phyloP scores from a whole-genome alignment of 2,329 filamentous ascomycete species.

The Onygenales sp. region DNA sequence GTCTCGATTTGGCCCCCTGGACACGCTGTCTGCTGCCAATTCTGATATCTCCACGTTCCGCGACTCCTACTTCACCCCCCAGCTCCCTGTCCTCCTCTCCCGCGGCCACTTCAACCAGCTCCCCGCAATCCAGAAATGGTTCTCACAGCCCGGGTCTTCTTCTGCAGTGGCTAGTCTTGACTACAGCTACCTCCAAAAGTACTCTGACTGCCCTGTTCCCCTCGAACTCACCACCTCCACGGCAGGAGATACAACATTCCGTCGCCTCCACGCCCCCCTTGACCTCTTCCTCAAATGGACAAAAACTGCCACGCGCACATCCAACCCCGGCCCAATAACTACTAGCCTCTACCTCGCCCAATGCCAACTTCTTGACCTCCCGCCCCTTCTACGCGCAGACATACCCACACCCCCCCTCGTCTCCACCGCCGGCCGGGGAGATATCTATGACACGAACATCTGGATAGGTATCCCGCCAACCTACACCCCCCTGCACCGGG shows the following conservation, averaged over 20 bases:
- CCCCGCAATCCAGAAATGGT: conserved; percentile 53
- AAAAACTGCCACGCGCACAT: conserved; percentile 15
- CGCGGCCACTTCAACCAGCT: conserved; percentile 33
- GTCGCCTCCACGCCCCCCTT: conserved; percentile 43
- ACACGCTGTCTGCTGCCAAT: conserved; percentile 22
- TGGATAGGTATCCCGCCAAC: conserved; percentile 86
- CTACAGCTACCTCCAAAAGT: conserved; percentile 35
- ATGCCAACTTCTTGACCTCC: conserved; percentile 61
- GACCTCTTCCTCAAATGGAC: conserved; percentile 53
- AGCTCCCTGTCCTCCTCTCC: conserved; percentile 45
- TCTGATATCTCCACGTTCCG: conserved; percentile 39
- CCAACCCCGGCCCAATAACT: conserved; percentile 15
- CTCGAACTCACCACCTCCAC: conserved; percentile 45
- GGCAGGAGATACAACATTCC: conserved; percentile 25
- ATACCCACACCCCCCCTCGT: conserved; percentile 61
- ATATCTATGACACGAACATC: conserved; percentile 77
- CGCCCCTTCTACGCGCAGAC: conserved; percentile 51
- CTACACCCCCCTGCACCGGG: conserved; percentile 80
- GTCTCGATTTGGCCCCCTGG: conserved; percentile 13
- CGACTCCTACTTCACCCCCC: conserved; percentile 42
- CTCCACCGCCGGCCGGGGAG: conserved; percentile 56
- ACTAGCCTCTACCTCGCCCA: conserved; percentile 74
- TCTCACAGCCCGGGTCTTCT: conserved; percentile 33
- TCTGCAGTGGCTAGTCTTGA: conserved; percentile 25
- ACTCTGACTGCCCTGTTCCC: conserved; percentile 43